phyloP scores from a whole-genome alignment of 148 eudicot species.

The Silene uniflora region DNA sequence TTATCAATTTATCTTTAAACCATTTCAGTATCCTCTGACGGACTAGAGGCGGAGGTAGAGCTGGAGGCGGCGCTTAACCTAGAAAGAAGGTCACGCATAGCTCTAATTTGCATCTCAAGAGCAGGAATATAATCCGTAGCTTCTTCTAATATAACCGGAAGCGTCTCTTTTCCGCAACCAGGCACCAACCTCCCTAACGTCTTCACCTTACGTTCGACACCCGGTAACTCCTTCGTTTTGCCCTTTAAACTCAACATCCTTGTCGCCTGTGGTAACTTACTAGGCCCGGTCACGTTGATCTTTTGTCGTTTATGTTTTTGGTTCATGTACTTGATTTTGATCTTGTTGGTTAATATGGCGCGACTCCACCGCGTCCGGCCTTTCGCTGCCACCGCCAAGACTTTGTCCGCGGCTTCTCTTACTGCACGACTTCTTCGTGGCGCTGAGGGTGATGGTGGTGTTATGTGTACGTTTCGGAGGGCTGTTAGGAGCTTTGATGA shows the following conservation, averaged over 20 bases:
- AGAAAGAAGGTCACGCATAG: conserved; percentile 59
- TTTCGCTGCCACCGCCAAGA: conserved; percentile 64
- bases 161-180: conserved; percentile 70
- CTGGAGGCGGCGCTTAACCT: conserved; percentile 24
- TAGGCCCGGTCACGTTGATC: conserved; percentile 21
- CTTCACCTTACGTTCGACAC: conserved; percentile 64
- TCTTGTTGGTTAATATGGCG: conserved; percentile 61
- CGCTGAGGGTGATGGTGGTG: conserved; percentile 31
- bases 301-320: conserved; percentile 38
- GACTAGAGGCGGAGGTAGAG: not conserved
- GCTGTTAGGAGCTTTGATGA: conserved; percentile 70
- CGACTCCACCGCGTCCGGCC: conserved; percentile 91
- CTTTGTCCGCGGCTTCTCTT: conserved; percentile 70
- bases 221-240: conserved; percentile 53
- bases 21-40: conserved; percentile 5
- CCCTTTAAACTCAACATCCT: conserved; percentile 43
- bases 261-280: conserved; percentile 33
- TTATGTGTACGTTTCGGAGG: conserved; percentile 56
- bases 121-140: conserved; percentile 82
- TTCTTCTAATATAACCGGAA: conserved; percentile 85
- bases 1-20: not conserved
- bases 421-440: conserved; percentile 57
- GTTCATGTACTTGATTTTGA: conserved; percentile 64
- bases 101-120: conserved; percentile 87
- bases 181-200: conserved; percentile 73